phyloP scores from a whole-genome alignment of 192 early-diverging fungal genomes.

The Entomortierella chlamydospora region DNA sequence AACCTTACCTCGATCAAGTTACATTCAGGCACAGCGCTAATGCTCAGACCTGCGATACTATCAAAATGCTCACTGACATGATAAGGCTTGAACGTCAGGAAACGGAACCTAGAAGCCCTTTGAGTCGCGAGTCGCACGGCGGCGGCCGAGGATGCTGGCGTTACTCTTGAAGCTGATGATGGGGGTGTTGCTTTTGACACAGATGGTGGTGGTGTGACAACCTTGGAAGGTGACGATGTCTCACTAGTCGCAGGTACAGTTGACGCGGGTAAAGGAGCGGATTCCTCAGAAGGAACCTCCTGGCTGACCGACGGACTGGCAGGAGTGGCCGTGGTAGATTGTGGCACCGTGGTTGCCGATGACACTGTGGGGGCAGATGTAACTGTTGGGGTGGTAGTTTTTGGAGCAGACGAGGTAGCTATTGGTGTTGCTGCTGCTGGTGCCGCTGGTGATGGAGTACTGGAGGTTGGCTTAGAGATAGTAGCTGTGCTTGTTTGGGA shows the following conservation, averaged over 20 bases:
- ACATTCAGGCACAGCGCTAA: constrained; percentile 63
- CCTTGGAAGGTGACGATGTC: not conserved
- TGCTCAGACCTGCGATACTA: constrained; percentile 67
- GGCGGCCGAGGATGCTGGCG: constrained; percentile 51
- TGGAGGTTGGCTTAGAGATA: not conserved
- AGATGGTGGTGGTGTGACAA: constrained; percentile 7
- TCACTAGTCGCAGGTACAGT: not conserved
- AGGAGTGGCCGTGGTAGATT: not conserved
- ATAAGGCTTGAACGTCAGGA: constrained; percentile 67
- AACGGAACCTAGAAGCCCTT: constrained; percentile 64
- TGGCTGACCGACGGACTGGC: not conserved
- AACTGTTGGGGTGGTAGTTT: not conserved
- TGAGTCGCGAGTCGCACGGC: constrained; percentile 58
- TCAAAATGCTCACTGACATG: constrained; percentile 75
- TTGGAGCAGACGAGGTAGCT: not conserved
- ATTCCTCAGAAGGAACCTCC: not conserved
- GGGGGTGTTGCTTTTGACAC: constrained; percentile 16
- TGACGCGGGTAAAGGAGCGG: not conserved
- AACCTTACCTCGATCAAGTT: constrained; percentile 67
- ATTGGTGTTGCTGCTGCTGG: constrained; percentile 5
- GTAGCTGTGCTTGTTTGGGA: constrained; percentile 1
- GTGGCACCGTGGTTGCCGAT: not conserved
- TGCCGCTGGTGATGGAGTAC: not conserved
- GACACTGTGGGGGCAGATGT: constrained; percentile 1
- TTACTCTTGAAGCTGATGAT: constrained; percentile 36